Percentiles rank a stretch among this genome's conserved stretches.
phyloP scores from a whole-genome alignment of 108 stramenopile genomes.

The Skeletonema potamos region DNA sequence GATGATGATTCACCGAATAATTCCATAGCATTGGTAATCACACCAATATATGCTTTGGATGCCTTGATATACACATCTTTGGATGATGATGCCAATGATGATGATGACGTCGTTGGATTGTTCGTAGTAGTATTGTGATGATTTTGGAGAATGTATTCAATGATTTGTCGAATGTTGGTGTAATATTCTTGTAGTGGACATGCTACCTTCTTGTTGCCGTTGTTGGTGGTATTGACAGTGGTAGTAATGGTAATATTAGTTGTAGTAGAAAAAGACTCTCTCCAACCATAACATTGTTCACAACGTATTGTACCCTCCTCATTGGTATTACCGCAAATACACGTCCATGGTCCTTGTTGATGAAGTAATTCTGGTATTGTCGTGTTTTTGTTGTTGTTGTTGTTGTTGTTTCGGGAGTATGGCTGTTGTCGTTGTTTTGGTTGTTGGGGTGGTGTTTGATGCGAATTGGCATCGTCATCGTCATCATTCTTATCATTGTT shows the following conservation, averaged over 20 bases:
- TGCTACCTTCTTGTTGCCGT: constrained; percentile 9
- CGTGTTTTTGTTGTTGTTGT: neutral
- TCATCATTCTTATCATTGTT: neutral
- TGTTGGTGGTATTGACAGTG: too few species aligned
- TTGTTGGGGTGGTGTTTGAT: neutral
- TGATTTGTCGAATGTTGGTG: constrained; percentile 42
- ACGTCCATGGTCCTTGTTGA: constrained; percentile 24
- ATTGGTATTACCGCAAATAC: constrained; percentile 27
- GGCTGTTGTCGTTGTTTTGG: neutral
- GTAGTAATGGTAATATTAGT: neutral
- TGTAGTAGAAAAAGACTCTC: constrained; percentile 1
- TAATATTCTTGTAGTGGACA: constrained; percentile 25
- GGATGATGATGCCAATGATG: too few species aligned
- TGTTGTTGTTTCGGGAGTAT: neutral
- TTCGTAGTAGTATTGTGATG: too few species aligned
- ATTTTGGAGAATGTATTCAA: constrained; percentile 48
- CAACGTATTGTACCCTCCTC: constrained; percentile 13
- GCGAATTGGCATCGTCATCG: neutral
- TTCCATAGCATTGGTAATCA: constrained; percentile 9
- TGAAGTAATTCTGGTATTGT: neutral
- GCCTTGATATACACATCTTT: constrained; percentile 41
- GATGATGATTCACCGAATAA: neutral
- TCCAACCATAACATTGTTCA: neutral
- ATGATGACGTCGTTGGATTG: too few species aligned
- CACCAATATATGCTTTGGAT: constrained; percentile 36